Conservation (phyloP, 352 stramenopile genomes). For the Phytophthora uliginosa region DNA sequence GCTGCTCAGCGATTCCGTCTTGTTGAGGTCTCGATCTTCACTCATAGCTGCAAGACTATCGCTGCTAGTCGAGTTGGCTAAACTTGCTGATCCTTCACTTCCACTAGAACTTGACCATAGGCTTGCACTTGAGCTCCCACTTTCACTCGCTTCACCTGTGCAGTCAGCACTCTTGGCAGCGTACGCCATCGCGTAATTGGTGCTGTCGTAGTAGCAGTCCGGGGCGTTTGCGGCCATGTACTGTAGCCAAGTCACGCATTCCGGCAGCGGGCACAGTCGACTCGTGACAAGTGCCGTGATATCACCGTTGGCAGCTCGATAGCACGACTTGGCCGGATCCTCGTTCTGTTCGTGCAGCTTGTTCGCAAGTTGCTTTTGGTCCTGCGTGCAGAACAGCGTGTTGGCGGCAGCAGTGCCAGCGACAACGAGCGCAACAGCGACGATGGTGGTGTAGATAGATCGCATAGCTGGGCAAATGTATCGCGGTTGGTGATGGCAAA, state of each 20-base stretch:
- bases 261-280: constrained; percentile 58
- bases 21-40: constrained; percentile 30
- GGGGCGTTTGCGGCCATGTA: constrained; percentile 66
- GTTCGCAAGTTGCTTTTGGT: constrained; percentile 64
- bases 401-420: constrained; percentile 20
- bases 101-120: constrained; percentile 14
- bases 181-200: constrained; percentile 65
- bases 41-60: constrained; percentile 6
- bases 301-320: constrained; percentile 56
- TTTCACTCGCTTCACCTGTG: constrained; percentile 18
- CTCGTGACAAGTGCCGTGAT: constrained; percentile 61
- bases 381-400: constrained; percentile 61
- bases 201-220: constrained; percentile 73
- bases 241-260: constrained; percentile 63
- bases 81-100: constrained; percentile 3
- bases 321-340: constrained; percentile 69
- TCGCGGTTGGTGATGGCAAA: neutral
- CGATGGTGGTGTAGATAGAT: constrained; percentile 19
- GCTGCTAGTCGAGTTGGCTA: constrained; percentile 8
- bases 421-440: constrained; percentile 30
- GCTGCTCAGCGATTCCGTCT: constrained; percentile 1
- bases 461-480: constrained; percentile 20
- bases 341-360: constrained; percentile 66
- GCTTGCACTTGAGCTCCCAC: constrained; percentile 7
- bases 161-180: constrained; percentile 61